phyloP scores from a whole-genome alignment of 352 stramenopile genomes.

The Globisporangium apiculatum region DNA sequence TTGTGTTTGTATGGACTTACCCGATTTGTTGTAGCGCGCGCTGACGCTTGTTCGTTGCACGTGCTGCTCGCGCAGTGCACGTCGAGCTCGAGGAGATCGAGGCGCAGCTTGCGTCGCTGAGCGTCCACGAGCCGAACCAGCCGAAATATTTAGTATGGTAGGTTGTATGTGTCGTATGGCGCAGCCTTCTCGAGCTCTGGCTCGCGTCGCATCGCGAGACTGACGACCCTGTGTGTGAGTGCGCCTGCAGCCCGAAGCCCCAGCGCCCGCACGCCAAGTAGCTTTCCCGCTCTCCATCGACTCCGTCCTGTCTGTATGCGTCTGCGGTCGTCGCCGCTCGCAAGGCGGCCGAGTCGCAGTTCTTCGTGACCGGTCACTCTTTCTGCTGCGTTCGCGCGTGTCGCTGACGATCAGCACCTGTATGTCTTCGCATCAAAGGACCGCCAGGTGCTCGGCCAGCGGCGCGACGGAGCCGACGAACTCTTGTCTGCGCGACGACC shows the following conservation, averaged over 20 bases:
- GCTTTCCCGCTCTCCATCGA: neutral
- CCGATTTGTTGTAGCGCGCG: neutral
- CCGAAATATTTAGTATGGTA: conserved; percentile 30
- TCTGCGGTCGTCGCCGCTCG: conserved; percentile 1
- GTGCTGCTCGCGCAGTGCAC: conserved; percentile 5
- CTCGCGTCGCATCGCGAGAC: neutral
- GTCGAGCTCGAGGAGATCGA: conserved; percentile 16
- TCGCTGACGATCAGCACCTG: too few species aligned
- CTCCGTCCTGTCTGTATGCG: conserved; percentile 5
- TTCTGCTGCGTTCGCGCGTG: neutral
- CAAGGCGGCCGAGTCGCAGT: neutral
- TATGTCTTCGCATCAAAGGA: neutral
- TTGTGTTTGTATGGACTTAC: neutral
- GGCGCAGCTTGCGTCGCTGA: conserved; percentile 17
- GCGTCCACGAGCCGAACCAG: conserved; percentile 17
- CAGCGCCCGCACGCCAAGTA: conserved; percentile 18
- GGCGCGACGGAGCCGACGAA: too few species aligned
- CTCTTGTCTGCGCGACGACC: neutral
- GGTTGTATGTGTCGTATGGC: neutral
- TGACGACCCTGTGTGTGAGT: neutral
- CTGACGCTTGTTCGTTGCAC: neutral
- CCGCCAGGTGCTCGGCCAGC: neutral
- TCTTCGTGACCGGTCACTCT: neutral
- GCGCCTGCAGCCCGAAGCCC: conserved; percentile 16
- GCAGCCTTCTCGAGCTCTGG: neutral